Conservation (phyloP, 768 basidiomycete species). For the Sistotremastrum suecicum region DNA sequence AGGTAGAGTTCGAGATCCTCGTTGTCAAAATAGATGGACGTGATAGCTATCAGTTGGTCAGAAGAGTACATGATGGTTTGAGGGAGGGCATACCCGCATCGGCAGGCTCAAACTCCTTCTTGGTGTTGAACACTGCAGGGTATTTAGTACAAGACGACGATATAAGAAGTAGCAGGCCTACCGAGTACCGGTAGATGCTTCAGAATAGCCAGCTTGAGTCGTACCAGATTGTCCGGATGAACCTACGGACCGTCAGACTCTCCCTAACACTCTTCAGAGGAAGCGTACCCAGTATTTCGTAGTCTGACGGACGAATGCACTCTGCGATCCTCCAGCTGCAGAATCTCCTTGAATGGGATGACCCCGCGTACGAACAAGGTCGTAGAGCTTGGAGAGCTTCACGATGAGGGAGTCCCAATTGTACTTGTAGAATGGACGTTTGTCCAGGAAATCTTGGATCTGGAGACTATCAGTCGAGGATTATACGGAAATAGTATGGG, state of each 20-base stretch:
- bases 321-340: constrained; percentile 88
- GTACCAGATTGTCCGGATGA: constrained; percentile 89
- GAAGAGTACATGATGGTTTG: background rate
- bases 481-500: too few relatives aligned
- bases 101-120: constrained; percentile 81
- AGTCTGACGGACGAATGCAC: constrained; percentile 95
- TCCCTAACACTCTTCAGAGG: background rate
- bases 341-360: constrained; percentile 91
- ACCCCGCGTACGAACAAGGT: constrained; percentile 89
- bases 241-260: constrained; percentile 22
- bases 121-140: constrained; percentile 73
- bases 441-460: constrained; percentile 82
- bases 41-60: constrained; percentile 47
- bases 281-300: constrained; percentile 95
- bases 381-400: constrained; percentile 87
- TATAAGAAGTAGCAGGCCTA: constrained; percentile 19
- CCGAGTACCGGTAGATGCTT: constrained; percentile 89
- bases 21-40: constrained; percentile 95
- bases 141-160: background rate
- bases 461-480: constrained; percentile 15
- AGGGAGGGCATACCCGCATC: constrained; percentile 45
- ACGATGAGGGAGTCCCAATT: constrained; percentile 95
- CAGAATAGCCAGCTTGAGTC: constrained; percentile 85
- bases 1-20: constrained; percentile 92
- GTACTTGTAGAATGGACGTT: constrained; percentile 91